A percentile compares a stretch with the other conserved stretches of the same genome.
Conservation (phyloP, 2,329 filamentous ascomycete species). For the Monosporascus sp. region DNA sequence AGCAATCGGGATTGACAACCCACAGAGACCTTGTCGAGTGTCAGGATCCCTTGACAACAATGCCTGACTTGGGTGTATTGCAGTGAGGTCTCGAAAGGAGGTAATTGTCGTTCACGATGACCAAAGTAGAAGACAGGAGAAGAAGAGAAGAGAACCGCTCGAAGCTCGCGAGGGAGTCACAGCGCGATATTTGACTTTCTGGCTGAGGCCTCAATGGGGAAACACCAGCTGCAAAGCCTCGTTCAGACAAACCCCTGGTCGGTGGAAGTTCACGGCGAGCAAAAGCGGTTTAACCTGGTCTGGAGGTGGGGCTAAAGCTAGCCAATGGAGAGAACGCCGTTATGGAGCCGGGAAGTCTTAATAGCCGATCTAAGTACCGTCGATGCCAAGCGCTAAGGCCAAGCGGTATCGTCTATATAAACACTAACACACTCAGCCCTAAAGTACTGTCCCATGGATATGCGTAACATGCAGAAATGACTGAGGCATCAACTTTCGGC, state of each 20-base stretch:
- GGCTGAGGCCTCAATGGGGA: slow-evolving; percentile 12
- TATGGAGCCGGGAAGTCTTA: not conserved
- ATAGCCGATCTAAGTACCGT: not conserved
- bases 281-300: not conserved
- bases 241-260: slow-evolving; percentile 6
- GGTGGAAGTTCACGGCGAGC: not conserved
- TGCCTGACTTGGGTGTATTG: slow-evolving; percentile 10
- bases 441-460: not conserved
- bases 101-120: slow-evolving; percentile 6
- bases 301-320: not conserved
- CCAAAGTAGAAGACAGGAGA: slow-evolving; percentile 8
- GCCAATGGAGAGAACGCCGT: not conserved
- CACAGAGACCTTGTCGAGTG: not conserved
- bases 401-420: too few relatives aligned
- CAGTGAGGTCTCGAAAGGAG: slow-evolving; percentile 12
- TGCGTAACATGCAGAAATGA: not conserved
- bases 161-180: slow-evolving; percentile 27
- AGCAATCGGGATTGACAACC: not conserved
- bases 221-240: slow-evolving; percentile 21
- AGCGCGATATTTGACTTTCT: slow-evolving; percentile 27
- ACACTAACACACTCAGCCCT: not conserved
- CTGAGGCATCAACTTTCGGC: slow-evolving; percentile 3
- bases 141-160: slow-evolving; percentile 8
- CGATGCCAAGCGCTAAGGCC: not conserved
- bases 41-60: slow-evolving; percentile 7